Evolutionary conservation across 2,329 filamentous ascomycete species (phyloP).

Genomic region (Hysterium pulicare): DNA sequence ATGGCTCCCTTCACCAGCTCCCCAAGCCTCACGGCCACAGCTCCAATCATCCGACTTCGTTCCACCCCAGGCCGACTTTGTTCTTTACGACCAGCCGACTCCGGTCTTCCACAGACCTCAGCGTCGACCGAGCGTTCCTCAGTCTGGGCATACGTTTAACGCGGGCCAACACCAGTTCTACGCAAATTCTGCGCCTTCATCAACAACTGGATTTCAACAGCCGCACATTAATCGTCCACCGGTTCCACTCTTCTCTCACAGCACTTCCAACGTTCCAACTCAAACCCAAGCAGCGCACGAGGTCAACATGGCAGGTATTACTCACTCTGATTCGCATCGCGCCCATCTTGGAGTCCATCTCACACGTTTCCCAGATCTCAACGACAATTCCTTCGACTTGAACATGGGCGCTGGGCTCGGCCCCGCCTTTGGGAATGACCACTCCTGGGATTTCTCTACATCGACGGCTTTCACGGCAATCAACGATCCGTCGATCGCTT

Average conservation of each 20-base stretch:
- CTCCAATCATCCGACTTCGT: conserved; percentile 43
- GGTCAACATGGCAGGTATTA: conserved; percentile 39
- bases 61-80: conserved; percentile 66
- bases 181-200: conserved; percentile 64
- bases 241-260: conserved; percentile 66
- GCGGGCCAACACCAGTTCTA: conserved; percentile 59
- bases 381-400: conserved; percentile 43
- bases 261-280: conserved; percentile 52
- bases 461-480: conserved; percentile 42
- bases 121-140: conserved; percentile 53
- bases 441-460: conserved; percentile 25
- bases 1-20: conserved; percentile 71
- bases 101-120: conserved; percentile 41
- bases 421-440: conserved; percentile 38
- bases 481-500: conserved; percentile 41
- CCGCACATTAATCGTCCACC: conserved; percentile 55
- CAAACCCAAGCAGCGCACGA: conserved; percentile 38
- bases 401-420: conserved; percentile 47
- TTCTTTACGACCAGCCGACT: conserved; percentile 62
- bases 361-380: conserved; percentile 32
- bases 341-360: conserved; percentile 16
- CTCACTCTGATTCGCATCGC: conserved; percentile 11
- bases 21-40: conserved; percentile 50
- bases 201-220: conserved; percentile 54
- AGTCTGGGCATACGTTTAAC: conserved; percentile 58